phyloP scores from a whole-genome alignment of 768 basidiomycete genomes.

The Termitomyces eurrhizus region DNA sequence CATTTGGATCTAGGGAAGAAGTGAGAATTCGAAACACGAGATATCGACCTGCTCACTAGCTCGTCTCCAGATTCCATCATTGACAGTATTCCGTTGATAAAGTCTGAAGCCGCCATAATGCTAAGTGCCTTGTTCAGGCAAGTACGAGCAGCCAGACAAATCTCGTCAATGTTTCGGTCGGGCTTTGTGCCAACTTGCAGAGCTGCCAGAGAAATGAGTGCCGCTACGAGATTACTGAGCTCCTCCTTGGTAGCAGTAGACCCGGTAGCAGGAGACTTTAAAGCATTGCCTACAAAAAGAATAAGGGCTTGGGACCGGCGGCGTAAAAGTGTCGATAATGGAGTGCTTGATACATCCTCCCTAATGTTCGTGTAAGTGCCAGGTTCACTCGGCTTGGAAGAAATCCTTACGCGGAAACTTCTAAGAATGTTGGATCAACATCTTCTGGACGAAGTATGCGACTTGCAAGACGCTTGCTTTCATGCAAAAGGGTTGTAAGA shows the following conservation, averaged over 20 bases:
- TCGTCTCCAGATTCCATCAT: slow-evolving; percentile 54
- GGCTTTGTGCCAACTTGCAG: slow-evolving; percentile 24
- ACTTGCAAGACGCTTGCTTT: slow-evolving; percentile 55
- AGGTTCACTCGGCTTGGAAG: not conserved
- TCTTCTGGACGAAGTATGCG: slow-evolving; percentile 36
- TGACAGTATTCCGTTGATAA: slow-evolving; percentile 51
- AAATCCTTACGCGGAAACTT: slow-evolving; percentile 46
- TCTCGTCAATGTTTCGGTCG: slow-evolving; percentile 38
- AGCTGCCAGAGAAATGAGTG: slow-evolving; percentile 46
- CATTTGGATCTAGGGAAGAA: slow-evolving; percentile 45
- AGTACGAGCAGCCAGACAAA: slow-evolving; percentile 42
- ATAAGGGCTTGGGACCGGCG: slow-evolving; percentile 69
- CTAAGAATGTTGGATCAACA: slow-evolving; percentile 46
- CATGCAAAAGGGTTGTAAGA: slow-evolving; percentile 60
- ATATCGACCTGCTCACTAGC: slow-evolving; percentile 35
- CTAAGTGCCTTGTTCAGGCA: slow-evolving; percentile 52
- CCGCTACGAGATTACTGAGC: slow-evolving; percentile 40
- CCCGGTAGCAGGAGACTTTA: slow-evolving; percentile 31
- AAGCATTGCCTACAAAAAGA: slow-evolving; percentile 53
- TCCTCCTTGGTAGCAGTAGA: slow-evolving; percentile 22
- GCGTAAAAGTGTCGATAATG: slow-evolving; percentile 40
- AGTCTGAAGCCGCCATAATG: slow-evolving; percentile 68
- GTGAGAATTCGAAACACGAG: slow-evolving; percentile 1
- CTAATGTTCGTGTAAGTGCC: slow-evolving; percentile 28
- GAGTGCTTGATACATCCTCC: slow-evolving; percentile 54